Percentiles rank a stretch among this genome's conserved stretches.
Conservation (phyloP, 768 basidiomycete genomes). For the Leucocoprinus leucothites region DNA sequence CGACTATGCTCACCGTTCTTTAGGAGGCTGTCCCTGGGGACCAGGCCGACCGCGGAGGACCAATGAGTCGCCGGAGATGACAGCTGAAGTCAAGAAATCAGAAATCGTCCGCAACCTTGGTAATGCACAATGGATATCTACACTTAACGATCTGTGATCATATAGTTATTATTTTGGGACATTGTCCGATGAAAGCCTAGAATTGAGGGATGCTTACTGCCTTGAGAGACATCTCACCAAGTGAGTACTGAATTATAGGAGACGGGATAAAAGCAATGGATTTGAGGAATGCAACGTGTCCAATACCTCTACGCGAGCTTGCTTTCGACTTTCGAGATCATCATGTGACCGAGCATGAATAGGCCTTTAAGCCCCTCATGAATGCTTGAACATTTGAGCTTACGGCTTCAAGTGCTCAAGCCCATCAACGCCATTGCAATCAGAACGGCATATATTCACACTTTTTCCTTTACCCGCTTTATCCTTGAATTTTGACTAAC, state of each 20-base stretch:
- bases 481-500: conserved; percentile 23
- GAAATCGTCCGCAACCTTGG: conserved; percentile 14
- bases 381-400: too few relatives aligned
- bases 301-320: not conserved
- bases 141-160: conserved; percentile 56
- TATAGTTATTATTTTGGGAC: conserved; percentile 5
- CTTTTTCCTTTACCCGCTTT: conserved; percentile 14
- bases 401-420: too few relatives aligned
- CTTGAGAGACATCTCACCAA: conserved; percentile 64
- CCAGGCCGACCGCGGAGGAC: conserved; percentile 75
- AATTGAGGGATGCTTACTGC: conserved; percentile 46
- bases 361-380: too few relatives aligned
- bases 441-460: too few relatives aligned
- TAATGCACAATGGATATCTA: conserved; percentile 24
- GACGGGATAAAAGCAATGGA: not conserved
- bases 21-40: conserved; percentile 82
- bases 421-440: too few relatives aligned
- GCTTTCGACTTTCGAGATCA: not conserved
- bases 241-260: not conserved
- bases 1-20: conserved; percentile 65
- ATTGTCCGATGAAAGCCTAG: not conserved
- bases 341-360: conserved; percentile 9
- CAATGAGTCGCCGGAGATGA: conserved; percentile 88
- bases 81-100: conserved; percentile 50
- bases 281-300: conserved; percentile 9